Base-by-base conservation (phyloP, 1,139 yeast genomes). In the Schizosaccharomyces versatilis region DNA sequence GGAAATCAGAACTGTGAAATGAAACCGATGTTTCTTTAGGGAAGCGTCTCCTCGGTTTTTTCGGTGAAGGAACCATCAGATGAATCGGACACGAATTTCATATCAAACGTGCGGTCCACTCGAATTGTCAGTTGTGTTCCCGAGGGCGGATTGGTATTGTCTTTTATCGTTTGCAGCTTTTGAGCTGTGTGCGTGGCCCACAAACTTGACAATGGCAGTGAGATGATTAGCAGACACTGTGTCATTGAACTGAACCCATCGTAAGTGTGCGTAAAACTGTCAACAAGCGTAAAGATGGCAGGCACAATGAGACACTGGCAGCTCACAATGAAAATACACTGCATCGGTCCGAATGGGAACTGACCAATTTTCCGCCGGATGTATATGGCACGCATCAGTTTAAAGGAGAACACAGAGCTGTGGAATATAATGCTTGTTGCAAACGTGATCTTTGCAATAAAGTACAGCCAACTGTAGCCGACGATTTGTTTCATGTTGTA, bases 281-380 rank as follows among this genome's bases (percentile, higher is more conserved):
- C 54, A n/a, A 56, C 49, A 2, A 71, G 65, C 59, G 77, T 78
- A 54, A 90, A 63, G 3, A 81, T 67, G 0, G 93, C 76, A 1
- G 97, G 97, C 24, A 84, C 69, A 12, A 85, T 66, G 73, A 86
- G 74, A 0, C 95, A 80, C 65, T 90, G 97, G n/a, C 78, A 69
- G 1, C 83, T 71, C 86, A 84, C 82, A 57, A 86, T 81, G 57
- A 84, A 69, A 51, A 90, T 68, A 41, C 86, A 78, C 65, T 85
- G 95, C 65, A 84, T 76, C 41, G 83, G 78, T 59, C 81, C 88
- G 63, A 88, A 85, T 64, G 84, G 94, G 61, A 74, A 78, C 57
- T 85, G 69, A 0, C 98, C 98, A 56, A 86, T 68, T 59, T 70
- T 75, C 57, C 86, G 73, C 65, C 97, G 76, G 2, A 83, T 74